A percentile compares a stretch with the other conserved stretches of the same genome.
Evolutionary conservation across 179 eudicot genomes (phyloP).

Genomic region (Beta corolliflora): DNA sequence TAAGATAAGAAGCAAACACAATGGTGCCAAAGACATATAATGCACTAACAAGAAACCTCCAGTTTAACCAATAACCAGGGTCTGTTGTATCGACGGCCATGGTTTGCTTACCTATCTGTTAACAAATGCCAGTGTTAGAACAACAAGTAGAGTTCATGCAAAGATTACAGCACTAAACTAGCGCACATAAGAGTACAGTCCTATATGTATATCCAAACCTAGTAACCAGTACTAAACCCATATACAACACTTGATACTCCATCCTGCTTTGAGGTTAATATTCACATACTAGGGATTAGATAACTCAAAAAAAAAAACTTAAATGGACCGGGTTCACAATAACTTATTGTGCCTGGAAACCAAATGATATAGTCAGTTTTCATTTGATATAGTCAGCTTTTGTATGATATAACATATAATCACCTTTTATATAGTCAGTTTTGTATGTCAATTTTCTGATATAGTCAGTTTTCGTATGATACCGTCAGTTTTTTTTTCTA

Average conservation of each 20-base stretch:
- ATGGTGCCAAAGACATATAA: conserved; percentile 53
- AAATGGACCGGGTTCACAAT: no score
- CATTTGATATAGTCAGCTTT: no score
- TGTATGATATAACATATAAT: no score
- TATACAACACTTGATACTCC: not conserved
- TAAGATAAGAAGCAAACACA: conserved; percentile 41
- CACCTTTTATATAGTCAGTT: no score
- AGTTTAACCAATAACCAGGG: conserved; percentile 86
- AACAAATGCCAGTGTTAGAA: not conserved
- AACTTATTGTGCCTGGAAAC: no score
- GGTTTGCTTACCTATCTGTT: conserved; percentile 7
- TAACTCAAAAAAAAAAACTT: no score
- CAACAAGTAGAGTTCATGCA: not conserved
- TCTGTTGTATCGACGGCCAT: conserved; percentile 71
- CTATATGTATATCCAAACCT: not conserved
- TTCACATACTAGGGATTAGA: not conserved
- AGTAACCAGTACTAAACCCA: not conserved
- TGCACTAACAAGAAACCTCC: conserved; percentile 85
- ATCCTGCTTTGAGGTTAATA: not conserved
- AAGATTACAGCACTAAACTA: not conserved
- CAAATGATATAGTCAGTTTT: no score
- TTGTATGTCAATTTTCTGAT: no score
- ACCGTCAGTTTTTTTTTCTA: no score
- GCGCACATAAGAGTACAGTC: not conserved
- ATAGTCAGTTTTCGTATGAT: no score